Evolutionary conservation across 768 basidiomycete genomes (phyloP).

Genomic region (Russula olivacea): DNA sequence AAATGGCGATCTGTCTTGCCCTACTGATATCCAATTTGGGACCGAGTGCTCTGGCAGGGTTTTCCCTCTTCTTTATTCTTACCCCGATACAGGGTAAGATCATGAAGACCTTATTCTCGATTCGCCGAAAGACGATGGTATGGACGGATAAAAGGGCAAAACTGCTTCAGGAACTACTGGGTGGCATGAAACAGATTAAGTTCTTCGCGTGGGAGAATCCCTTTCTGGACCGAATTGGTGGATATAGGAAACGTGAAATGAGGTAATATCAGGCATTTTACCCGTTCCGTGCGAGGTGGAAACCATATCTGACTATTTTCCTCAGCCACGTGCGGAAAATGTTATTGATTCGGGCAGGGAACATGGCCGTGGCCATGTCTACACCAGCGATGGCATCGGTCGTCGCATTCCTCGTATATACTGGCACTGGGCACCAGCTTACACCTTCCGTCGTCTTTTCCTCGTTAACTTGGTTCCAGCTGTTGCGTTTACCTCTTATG

Average conservation of each 20-base stretch:
- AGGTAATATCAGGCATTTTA: slow-evolving; percentile 29
- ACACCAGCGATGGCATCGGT: slow-evolving; percentile 79
- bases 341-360: slow-evolving; percentile 57
- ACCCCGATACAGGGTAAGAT: slow-evolving; percentile 67
- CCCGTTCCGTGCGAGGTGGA: background rate
- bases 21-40: slow-evolving; percentile 73
- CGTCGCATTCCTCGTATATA: slow-evolving; percentile 69
- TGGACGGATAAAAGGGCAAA: slow-evolving; percentile 92
- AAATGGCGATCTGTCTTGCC: slow-evolving; percentile 69
- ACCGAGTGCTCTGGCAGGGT: slow-evolving; percentile 48
- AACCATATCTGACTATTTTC: background rate
- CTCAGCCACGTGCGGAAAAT: slow-evolving; percentile 59
- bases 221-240: slow-evolving; percentile 66
- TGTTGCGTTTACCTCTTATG: slow-evolving; percentile 79
- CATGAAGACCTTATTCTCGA: slow-evolving; percentile 66
- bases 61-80: slow-evolving; percentile 58
- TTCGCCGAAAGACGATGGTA: slow-evolving; percentile 68
- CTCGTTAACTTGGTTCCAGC: slow-evolving; percentile 78
- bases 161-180: slow-evolving; percentile 81
- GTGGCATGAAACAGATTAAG: slow-evolving; percentile 90
- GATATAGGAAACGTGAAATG: slow-evolving; percentile 69
- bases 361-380: slow-evolving; percentile 63
- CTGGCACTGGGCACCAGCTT: slow-evolving; percentile 59
- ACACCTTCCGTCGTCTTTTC: slow-evolving; percentile 74
- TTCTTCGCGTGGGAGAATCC: slow-evolving; percentile 86